Conservation (phyloP, 441 rosid genomes). For the Aleurites moluccanus region DNA sequence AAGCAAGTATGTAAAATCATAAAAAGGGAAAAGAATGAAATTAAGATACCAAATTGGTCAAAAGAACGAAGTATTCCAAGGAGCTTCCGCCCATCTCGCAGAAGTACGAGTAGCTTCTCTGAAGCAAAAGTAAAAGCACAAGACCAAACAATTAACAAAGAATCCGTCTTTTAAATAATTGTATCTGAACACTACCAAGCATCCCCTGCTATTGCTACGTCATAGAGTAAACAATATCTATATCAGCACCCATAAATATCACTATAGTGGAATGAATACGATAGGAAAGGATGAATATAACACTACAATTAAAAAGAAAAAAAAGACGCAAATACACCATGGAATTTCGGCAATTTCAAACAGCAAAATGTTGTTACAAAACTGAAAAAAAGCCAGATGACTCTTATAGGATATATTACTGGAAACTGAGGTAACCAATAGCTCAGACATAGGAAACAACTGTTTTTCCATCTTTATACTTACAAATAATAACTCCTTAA, state of each 20-base stretch:
- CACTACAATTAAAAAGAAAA: background rate
- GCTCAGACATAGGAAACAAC: background rate
- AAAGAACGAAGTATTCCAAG: constrained; percentile 90
- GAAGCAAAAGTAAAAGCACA: constrained; percentile 29
- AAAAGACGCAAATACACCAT: background rate
- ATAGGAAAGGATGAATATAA: background rate
- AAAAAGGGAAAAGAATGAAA: background rate
- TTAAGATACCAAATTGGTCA: constrained; percentile 82
- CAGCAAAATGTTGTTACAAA: background rate
- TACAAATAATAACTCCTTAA: background rate
- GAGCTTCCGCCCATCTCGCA: constrained; percentile 93
- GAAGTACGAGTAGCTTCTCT: constrained; percentile 90
- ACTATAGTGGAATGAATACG: background rate
- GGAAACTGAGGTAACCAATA: background rate
- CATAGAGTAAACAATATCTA: background rate
- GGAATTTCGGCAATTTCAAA: background rate
- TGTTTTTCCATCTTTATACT: background rate
- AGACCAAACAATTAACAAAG: constrained; percentile 7
- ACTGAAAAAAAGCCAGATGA: background rate
- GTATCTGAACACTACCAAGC: background rate
- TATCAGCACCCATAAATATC: background rate
- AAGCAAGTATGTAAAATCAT: constrained; percentile 1
- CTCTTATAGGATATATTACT: background rate
- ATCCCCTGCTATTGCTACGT: background rate
- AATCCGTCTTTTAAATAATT: background rate